Evolutionary conservation across 495 filamentous ascomycete species (phyloP), one percentile per base, ranked within the genome.

Genomic region (Penicillium macrosclerotiorum): DNA sequence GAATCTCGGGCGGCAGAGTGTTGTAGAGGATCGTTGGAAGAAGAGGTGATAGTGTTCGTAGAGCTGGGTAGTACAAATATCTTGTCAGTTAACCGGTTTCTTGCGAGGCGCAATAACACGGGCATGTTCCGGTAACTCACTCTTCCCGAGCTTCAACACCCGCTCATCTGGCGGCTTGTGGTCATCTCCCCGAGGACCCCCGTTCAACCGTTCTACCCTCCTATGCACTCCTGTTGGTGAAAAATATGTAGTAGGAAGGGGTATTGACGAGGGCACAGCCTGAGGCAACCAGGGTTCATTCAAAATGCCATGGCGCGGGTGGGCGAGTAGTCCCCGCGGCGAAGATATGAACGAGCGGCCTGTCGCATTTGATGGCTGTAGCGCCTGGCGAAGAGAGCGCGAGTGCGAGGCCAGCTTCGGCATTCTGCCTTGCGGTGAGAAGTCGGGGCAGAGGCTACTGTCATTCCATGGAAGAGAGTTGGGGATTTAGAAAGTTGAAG

Each of bases 81-180:
- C 13, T 19, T 27, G 30, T 41, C 14, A 36, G 32, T 3, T 9
- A 11, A 7, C 9, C 25, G 16, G 7, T 19, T 11, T 3, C 13
- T 18, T 3, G 19, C 16, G n/a, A 25, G 1, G 35, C 14, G 14
- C 19, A 20, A 22, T 12, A 29, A 29, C 25, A 27, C 34, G 19
- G 22, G 14, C 17, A 24, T 11, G 17, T 51, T 18, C 29, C 47
- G 18, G 31, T 35, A 35, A 63, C 81, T 54, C 71, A 90, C 90
- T 96, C 58, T 87, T 92, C 42, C 93, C 92, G 2, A 98, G 82
- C 63, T 93, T 92, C 36, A 95, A 59, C 31, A 86, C 91, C 26
- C 92, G 81, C 60, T 93, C 83, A 67, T 90, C 82, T 6, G 84
- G 84, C 1, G 72, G 68, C 42, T 74, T 67, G 20, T 71, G 64